Conservation (phyloP, 2,329 filamentous ascomycete genomes). For the Rhinocladiella mackenziei region DNA sequence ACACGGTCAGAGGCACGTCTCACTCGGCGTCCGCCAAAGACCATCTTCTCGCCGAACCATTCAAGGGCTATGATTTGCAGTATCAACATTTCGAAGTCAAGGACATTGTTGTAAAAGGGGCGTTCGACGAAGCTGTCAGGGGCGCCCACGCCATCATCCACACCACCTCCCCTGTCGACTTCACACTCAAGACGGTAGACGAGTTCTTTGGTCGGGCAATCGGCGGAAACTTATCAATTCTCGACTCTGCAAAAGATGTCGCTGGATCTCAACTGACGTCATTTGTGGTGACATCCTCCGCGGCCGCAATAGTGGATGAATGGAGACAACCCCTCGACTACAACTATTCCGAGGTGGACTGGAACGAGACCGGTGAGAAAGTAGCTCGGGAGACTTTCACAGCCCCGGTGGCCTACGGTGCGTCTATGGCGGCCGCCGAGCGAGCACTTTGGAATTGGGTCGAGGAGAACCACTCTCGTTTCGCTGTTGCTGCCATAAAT, state of each 20-base stretch:
- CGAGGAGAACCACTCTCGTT: constrained; percentile 11
- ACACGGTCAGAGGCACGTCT: constrained; percentile 39
- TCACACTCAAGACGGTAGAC: constrained; percentile 24
- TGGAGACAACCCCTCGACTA: constrained; percentile 29
- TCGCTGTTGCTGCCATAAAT: constrained; percentile 24
- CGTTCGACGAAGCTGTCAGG: constrained; percentile 38
- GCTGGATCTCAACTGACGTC: constrained; percentile 23
- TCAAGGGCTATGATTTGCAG: constrained; percentile 33
- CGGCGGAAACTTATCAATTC: constrained; percentile 25
- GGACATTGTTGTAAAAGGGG: constrained; percentile 35
- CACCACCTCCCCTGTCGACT: constrained; percentile 27
- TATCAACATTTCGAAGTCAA: constrained; percentile 36
- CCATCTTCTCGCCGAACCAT: constrained; percentile 27
- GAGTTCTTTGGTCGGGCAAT: constrained; percentile 28
- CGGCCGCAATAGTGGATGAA: constrained; percentile 27
- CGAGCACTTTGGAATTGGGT: constrained; percentile 26
- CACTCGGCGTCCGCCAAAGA: constrained; percentile 30
- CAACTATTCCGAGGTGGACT: constrained; percentile 34
- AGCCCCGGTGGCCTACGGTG: constrained; percentile 26
- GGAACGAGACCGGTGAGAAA: constrained; percentile 37
- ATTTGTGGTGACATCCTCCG: constrained; percentile 29
- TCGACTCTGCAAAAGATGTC: constrained; percentile 19
- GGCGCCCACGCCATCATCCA: constrained; percentile 30
- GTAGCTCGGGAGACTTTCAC: constrained; percentile 28
- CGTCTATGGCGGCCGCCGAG: constrained; percentile 28